Conservation (phyloP, 352 stramenopile genomes). For the Plasmopara muralis region DNA sequence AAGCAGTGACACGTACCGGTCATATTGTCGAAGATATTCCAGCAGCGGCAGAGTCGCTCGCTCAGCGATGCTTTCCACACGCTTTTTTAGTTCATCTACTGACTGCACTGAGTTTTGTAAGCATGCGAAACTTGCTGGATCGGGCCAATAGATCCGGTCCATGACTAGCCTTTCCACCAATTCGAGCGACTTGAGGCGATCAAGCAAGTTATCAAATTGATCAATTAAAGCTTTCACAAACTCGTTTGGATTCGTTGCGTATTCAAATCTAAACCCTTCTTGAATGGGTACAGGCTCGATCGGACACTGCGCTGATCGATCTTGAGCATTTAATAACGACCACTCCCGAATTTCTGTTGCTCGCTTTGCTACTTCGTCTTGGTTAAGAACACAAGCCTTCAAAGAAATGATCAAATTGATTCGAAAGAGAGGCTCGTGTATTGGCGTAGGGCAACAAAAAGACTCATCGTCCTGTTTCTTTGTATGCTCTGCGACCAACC, state of each 20-base stretch:
- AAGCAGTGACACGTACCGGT: slow-evolving; percentile 83
- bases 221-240: slow-evolving; percentile 65
- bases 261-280: slow-evolving; percentile 70
- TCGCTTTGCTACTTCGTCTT: slow-evolving; percentile 42
- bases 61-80: slow-evolving; percentile 42
- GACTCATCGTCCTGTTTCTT: slow-evolving; percentile 4
- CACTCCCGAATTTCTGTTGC: slow-evolving; percentile 57
- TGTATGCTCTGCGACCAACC: slow-evolving; percentile 5
- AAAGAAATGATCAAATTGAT: slow-evolving; percentile 64
- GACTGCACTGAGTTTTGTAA: slow-evolving; percentile 64
- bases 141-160: slow-evolving; percentile 93
- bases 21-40: slow-evolving; percentile 76
- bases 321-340: slow-evolving; percentile 42
- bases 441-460: slow-evolving; percentile 1
- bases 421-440: slow-evolving; percentile 64
- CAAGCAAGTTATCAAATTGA: slow-evolving; percentile 80
- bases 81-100: slow-evolving; percentile 41
- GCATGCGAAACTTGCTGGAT: slow-evolving; percentile 87
- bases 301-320: slow-evolving; percentile 45
- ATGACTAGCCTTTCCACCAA: slow-evolving; percentile 91
- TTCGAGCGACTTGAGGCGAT: slow-evolving; percentile 78
- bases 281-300: slow-evolving; percentile 37
- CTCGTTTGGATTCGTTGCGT: slow-evolving; percentile 49
- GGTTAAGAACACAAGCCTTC: slow-evolving; percentile 50
- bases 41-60: slow-evolving; percentile 49